phyloP scores from a whole-genome alignment of 306 rosid species.

The Quillaja saponaria region DNA sequence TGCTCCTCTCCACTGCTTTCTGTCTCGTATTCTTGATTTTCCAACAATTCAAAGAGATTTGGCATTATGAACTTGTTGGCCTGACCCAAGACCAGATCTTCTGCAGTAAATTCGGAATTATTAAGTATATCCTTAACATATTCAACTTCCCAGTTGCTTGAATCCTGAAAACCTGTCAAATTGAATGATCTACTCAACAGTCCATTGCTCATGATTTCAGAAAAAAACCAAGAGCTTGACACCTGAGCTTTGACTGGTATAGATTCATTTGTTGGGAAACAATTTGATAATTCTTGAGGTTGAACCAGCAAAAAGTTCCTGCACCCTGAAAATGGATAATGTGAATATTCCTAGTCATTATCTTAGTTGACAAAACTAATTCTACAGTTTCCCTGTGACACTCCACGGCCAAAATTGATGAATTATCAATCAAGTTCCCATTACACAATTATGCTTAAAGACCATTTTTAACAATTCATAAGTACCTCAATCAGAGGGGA shows the following conservation, averaged over 20 bases:
- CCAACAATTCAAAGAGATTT: constrained; percentile 56
- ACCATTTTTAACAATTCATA: constrained; percentile 7
- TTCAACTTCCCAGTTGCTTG: constrained; percentile 61
- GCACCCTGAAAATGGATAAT: constrained; percentile 53
- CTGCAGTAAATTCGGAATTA: constrained; percentile 50
- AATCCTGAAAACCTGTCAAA: constrained; percentile 31
- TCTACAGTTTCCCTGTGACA: constrained; percentile 5
- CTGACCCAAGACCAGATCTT: constrained; percentile 51
- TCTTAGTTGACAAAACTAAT: constrained; percentile 12
- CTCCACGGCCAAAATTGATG: background rate
- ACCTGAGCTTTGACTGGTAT: constrained; percentile 33
- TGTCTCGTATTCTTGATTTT: constrained; percentile 37
- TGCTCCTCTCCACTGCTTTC: constrained; percentile 41
- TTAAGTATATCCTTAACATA: constrained; percentile 56
- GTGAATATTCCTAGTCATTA: constrained; percentile 18
- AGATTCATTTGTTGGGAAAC: constrained; percentile 38
- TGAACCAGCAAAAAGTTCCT: constrained; percentile 43
- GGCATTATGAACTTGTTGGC: constrained; percentile 45
- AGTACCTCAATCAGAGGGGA: background rate
- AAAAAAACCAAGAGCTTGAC: constrained; percentile 38
- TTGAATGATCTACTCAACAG: constrained; percentile 25
- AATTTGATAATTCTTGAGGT: constrained; percentile 43
- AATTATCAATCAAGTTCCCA: background rate
- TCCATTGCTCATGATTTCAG: constrained; percentile 27
- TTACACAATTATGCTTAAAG: background rate